A percentile compares a stretch with the other conserved stretches of the same genome.
Evolutionary conservation across 169 alveolate genomes (phyloP).

Genomic region (Eimeria maxima): DNA sequence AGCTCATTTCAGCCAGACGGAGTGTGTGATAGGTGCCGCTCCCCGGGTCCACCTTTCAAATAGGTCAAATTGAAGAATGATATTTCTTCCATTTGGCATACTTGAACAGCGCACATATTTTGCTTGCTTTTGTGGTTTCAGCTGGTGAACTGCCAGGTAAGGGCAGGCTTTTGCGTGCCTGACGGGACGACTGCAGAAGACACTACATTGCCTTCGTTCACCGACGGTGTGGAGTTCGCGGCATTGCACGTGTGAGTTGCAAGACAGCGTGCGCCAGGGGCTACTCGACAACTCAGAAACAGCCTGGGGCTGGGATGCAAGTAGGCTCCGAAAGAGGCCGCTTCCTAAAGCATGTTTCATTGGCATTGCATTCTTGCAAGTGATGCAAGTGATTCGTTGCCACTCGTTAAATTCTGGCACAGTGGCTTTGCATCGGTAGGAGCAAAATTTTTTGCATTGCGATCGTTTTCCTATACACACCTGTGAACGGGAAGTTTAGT

Average conservation of each 20-base stretch:
- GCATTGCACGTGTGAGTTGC: constrained; percentile 4
- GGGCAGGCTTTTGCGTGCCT: constrained; percentile 82
- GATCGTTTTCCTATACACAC: not conserved
- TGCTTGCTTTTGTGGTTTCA: constrained; percentile 13
- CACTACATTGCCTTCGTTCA: constrained; percentile 76
- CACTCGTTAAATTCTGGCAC: not conserved
- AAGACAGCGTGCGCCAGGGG: not conserved
- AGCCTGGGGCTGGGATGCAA: not conserved
- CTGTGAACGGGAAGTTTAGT: not conserved
- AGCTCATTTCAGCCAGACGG: not conserved
- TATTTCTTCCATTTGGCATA: too few relatives aligned
- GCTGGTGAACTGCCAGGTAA: constrained; percentile 80
- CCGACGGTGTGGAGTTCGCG: constrained; percentile 68
- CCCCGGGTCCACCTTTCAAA: not conserved
- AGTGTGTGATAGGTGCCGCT: not conserved
- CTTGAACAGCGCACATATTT: not conserved
- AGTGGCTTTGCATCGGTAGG: not conserved
- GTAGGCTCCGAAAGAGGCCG: not conserved
- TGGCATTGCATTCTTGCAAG: not conserved
- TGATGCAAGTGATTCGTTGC: not conserved
- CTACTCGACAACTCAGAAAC: not conserved
- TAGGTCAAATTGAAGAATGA: too few relatives aligned
- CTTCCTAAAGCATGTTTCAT: not conserved
- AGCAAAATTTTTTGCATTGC: not conserved
- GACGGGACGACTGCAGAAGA: constrained; percentile 82